Evolutionary conservation across 2,329 filamentous ascomycete species (phyloP), one percentile per base, ranked within the genome.

Genomic region (Penicillium oxalicum): DNA sequence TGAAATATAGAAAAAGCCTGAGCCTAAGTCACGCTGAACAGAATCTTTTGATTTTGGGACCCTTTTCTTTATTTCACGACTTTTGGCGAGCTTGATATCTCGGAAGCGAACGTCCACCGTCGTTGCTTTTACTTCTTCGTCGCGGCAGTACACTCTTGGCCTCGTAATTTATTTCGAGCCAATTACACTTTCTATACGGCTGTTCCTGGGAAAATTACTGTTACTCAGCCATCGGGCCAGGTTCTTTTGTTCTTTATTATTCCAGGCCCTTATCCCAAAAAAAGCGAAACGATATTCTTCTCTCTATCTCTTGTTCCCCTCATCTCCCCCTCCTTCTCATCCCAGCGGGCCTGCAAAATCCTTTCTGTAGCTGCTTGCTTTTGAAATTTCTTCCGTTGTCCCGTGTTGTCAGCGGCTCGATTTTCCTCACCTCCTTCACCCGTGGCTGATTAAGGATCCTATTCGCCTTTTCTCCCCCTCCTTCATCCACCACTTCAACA

Each of bases 121-220:
- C 18, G 2, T 18, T 18, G 18, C 18, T 18, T 18, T 18, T 18
- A 18, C 18, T 18, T 18, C 18, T 18, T 18, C 18, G 18, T 18
- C 18, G 18, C 18, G 18, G 18, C 18, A 18, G 18, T 18, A 18
- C 18, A 18, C 18, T 18, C 18, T 18, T 18, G 49, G 35, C 35
- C 48, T 50, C 40, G 55, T 58, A 56, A 55, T 55, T 40, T 48
- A 55, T 50, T 50, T 18, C 18, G 36, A 42, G 27, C 18, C 34
- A 35, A 47, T 57, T 55, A 59, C 56, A 26, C 26, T 25, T 1
- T 26, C 40, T 26, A 32, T 52, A 58, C 55, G 49, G 56, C 58
- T 44, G 56, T 59, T 44, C 56, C 57, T 60, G 56, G 48, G 43
- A 51, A 58, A 59, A 56, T 32, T 32, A 32, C 56, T 52, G 54